Base-by-base conservation (phyloP, 495 filamentous ascomycete genomes). In the Aspergillus campestris region DNA sequence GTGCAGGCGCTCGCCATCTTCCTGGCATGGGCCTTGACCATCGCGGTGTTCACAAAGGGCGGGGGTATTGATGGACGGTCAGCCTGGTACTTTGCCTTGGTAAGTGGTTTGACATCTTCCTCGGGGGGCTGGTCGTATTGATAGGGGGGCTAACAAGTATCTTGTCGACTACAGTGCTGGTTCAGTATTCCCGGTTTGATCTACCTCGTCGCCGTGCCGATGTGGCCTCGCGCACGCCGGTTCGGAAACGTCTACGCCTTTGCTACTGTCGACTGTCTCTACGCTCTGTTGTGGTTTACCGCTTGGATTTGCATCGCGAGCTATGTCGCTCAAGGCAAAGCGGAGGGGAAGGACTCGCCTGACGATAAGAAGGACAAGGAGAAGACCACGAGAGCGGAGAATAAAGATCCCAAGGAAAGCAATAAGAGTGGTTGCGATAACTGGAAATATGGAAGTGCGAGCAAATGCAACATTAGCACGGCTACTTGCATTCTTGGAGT, bases 191-290 rank as follows among this genome's bases (percentile, higher is more conserved):
- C 89, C 5, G 86, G 80, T 18, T 77, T 92, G 49, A 77, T 95
- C 47, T 97, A 90, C 62, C 75, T 91, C 45, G 77, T 80, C 40
- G 85, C 89, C 70, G 80, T 88, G 5, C 89, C 88, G 18, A 81
- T 87, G 57, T 95, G 87, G 72, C 74, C 80, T n/a, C 81, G 89
- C 47, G 86, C 89, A 28, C 75, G 78, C 28, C 82, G 80, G 54
- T 79, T 89, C 50, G 86, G 86, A 37, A 82, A 94, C 52, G 83
- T 87, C 8, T 89, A 92, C 59, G 88, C 78, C 42, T 87, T 94
- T 64, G 77, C 83, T 13, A 73, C 72, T 5, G 66, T 94, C 37
- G 91, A 97, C 59, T 65, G 71, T 3, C 40, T 91, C 28, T 91
- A 83, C 59, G 65, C 78, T 46, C 59, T 95, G 35, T 67, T 95